Evolutionary conservation across 2,329 filamentous ascomycete genomes (phyloP), one percentile per base, ranked within the genome.

Genomic region (Phialophora macrospora): DNA sequence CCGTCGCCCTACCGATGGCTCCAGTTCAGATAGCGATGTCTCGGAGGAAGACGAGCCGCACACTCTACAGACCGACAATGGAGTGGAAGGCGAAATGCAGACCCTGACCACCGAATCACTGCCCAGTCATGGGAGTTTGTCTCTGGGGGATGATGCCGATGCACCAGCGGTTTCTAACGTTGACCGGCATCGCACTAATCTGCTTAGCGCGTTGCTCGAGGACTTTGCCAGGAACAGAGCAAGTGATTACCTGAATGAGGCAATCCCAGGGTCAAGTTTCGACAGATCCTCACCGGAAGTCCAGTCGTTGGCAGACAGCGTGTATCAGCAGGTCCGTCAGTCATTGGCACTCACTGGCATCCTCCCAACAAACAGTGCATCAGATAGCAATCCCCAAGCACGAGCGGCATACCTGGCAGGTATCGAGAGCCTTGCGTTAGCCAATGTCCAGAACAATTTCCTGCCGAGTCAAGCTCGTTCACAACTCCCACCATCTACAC

Each of bases 131-230:
- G 66, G 58, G 7, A 70, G 65, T 57, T 60, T 70, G 30, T 65
- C 68, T 26, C 20, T 64, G 5, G 65, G 60, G 30, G 65, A 69
- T 12, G 59, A 55, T n/a, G 60, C 65, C 22, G 64, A 68, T 54
- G 56, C 44, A 26, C 7, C 38, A 34, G 20, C 46, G 17, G 48
- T 65, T 17, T 12, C 57, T 14, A 64, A 63, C 46, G 49, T 67
- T 7, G 70, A 71, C 28, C 66, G 68, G 14, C 66, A 70, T 54
- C 70, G 71, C 8, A 66, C 66, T 41, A 72, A 80, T 52, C 77
- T 82, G 76, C 80, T 80, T 17, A 73, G 78, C 14, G 78, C 80
- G 1, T 70, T 82, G 14, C 73, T 82, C 4, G 80, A 81, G 62
- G 81, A 80, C 63, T 81, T 79, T 66, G 81, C 78, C 56, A 70